Evolutionary conservation across 495 filamentous ascomycete genomes (phyloP).

Genomic region (Penicillium ucsense): DNA sequence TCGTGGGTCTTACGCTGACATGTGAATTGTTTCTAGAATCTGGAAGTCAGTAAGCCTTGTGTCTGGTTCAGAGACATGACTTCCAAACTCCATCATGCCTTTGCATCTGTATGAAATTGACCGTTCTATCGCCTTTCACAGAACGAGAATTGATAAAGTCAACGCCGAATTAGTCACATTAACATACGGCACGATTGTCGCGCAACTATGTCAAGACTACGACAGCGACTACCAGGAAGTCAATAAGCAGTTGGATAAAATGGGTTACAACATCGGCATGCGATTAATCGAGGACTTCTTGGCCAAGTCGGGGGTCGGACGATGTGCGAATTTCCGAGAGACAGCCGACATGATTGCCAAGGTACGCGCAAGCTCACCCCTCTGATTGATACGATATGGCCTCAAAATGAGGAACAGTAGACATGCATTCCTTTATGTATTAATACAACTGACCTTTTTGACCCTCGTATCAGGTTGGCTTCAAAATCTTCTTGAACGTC

Average conservation of each 20-base stretch:
- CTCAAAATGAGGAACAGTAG: background rate
- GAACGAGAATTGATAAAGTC: slow-evolving; percentile 59
- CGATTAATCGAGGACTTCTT: slow-evolving; percentile 96
- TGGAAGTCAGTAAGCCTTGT: slow-evolving; percentile 75
- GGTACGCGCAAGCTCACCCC: slow-evolving; percentile 36
- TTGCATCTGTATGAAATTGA: slow-evolving; percentile 2
- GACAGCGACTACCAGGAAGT: slow-evolving; percentile 85
- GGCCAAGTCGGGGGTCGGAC: slow-evolving; percentile 80
- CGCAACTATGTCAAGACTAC: slow-evolving; percentile 91
- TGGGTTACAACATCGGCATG: slow-evolving; percentile 98
- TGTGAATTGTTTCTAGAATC: slow-evolving; percentile 46
- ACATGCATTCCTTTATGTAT: background rate
- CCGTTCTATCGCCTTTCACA: slow-evolving; percentile 9
- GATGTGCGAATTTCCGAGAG: slow-evolving; percentile 87
- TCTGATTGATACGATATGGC: too few species aligned
- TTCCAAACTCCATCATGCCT: too few species aligned
- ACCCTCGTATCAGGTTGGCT: slow-evolving; percentile 60
- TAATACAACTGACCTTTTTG: background rate
- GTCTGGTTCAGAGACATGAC: background rate
- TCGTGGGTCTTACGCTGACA: slow-evolving; percentile 14
- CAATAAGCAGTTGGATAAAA: slow-evolving; percentile 95
- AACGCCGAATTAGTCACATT: slow-evolving; percentile 93
- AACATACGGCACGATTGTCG: slow-evolving; percentile 95
- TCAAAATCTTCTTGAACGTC: slow-evolving; percentile 98
- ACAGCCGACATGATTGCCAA: slow-evolving; percentile 95